Conservation (phyloP, 305 asterid genomes). For the Rubia occidens region DNA sequence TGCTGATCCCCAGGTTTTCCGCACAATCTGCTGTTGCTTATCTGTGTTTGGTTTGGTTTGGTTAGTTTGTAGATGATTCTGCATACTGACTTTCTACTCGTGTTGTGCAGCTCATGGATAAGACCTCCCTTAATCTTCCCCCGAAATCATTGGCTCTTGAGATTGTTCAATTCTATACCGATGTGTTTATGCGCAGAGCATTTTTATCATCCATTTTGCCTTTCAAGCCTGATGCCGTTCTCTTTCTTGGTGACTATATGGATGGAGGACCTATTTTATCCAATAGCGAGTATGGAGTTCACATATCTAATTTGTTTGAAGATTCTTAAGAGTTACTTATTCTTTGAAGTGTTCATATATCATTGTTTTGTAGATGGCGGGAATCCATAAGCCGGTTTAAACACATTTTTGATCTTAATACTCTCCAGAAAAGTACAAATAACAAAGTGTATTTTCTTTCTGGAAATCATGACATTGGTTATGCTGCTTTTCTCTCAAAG, state of each 20-base stretch:
- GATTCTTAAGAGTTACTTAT: not conserved
- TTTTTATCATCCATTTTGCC: conserved; percentile 71
- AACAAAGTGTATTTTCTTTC: conserved; percentile 48
- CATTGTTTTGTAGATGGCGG: conserved; percentile 51
- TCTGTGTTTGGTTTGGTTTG: not conserved
- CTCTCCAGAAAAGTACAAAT: conserved; percentile 46
- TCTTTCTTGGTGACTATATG: conserved; percentile 88
- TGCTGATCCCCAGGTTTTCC: conserved; percentile 85
- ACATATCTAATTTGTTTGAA: not conserved
- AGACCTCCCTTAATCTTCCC: conserved; percentile 68
- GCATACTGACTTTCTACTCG: conserved; percentile 6
- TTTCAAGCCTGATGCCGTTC: conserved; percentile 65
- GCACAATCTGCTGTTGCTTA: not conserved
- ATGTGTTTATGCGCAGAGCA: conserved; percentile 90
- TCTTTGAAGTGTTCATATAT: conserved; percentile 9
- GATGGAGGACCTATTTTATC: conserved; percentile 69
- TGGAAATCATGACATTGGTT: conserved; percentile 93
- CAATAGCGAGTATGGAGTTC: conserved; percentile 71
- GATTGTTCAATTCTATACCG: conserved; percentile 78
- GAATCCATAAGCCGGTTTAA: conserved; percentile 78
- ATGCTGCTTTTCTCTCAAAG: conserved; percentile 51
- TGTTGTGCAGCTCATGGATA: conserved; percentile 77
- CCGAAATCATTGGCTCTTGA: conserved; percentile 72
- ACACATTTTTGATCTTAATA: conserved; percentile 73
- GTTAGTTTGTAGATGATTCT: conserved; percentile 9